Evolutionary conservation across 1,284 basidiomycete species (phyloP), one percentile per base, ranked within the genome.

Genomic region (Pseudozyma thailandica): DNA sequence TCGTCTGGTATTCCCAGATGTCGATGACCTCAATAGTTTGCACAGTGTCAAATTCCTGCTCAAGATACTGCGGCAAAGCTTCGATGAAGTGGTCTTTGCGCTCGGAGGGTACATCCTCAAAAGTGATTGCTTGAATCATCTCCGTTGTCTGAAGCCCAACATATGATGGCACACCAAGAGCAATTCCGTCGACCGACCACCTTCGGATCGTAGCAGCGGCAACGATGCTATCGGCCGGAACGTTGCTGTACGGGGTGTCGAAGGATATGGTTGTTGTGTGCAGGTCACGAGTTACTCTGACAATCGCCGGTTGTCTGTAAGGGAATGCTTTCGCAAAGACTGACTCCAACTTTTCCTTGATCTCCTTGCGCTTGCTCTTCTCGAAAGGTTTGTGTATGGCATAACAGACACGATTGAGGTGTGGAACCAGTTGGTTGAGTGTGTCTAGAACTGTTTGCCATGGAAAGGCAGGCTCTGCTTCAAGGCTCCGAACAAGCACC

Each of bases 1-100:
- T 10, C 21, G 20, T 30, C n/a, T 54, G 35, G 3, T 28, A 7
- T 28, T 47, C 52, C 52, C 52, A 55, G 9, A 52, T 20, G 23
- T 52, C 50, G 13, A 52, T 8, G 2, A 37, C 4, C 31, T 44
- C 30, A 16, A 50, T 43, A 16, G 8, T 18, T 9, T 50, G 26
- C 20, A 21, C 10, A 5, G 38, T 26, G 28, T 8, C 20, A 8
- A 53, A 23, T 6, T 23, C 27, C 6, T 27, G 0, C 26, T 6
- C 13, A 15, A 53, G 10, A 25, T 25, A 45, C 0, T 18, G 2
- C 2, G 37, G 43, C 20, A 54, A 25, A 15, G 28, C 25, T 4
- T 1, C 15, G 1, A 54, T 7, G 4, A 54, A 47, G 2, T 38
- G 20, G 5, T 30, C 13, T 20, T 25, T 46, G 28, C 12, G 7